These are phyloP conservation scores for Penicillium occitanis DNA, from an alignment of 2,329 filamentous ascomycete species.

Conservation along the genomic window DNA sequence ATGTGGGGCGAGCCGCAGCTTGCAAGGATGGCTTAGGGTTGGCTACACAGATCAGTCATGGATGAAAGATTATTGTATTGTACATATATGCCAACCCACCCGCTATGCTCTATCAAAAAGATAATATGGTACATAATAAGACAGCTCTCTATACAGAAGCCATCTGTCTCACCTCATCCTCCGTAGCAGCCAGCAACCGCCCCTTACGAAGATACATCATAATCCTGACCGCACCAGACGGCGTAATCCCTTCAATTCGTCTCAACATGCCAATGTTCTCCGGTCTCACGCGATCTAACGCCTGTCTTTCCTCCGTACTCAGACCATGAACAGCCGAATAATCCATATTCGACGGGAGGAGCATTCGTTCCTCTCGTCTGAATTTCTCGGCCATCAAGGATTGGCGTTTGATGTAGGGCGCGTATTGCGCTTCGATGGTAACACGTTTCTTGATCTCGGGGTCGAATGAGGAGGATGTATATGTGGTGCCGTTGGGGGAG, in stretches of 20 bases:
- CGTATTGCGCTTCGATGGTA: conserved; percentile 79
- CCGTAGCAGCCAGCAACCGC: neutral
- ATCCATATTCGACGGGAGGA: conserved; percentile 71
- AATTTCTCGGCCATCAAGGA: conserved; percentile 65
- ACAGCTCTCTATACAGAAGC: neutral
- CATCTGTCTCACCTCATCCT: neutral
- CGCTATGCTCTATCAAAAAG: conserved; percentile 8
- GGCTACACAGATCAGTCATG: neutral
- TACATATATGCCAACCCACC: neutral
- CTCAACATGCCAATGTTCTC: conserved; percentile 87
- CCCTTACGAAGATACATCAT: conserved; percentile 43
- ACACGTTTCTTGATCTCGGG: conserved; percentile 66
- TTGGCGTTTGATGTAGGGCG: conserved; percentile 79
- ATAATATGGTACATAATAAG: neutral
- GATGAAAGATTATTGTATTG: neutral
- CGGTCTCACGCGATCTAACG: conserved; percentile 68
- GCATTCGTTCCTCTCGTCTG: conserved; percentile 71
- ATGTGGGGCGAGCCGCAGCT: neutral
- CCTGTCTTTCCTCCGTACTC: conserved; percentile 73
- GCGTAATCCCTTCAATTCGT: conserved; percentile 72
- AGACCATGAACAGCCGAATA: conserved; percentile 73
- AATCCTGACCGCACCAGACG: conserved; percentile 45
- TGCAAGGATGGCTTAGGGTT: neutral
- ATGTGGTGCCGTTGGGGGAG: conserved; percentile 29
- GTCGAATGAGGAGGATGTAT: conserved; percentile 53